Percentiles rank a stretch among this genome's conserved stretches.
Evolutionary conservation across 1,139 yeast genomes (phyloP).

Genomic region (Candida sojae): DNA sequence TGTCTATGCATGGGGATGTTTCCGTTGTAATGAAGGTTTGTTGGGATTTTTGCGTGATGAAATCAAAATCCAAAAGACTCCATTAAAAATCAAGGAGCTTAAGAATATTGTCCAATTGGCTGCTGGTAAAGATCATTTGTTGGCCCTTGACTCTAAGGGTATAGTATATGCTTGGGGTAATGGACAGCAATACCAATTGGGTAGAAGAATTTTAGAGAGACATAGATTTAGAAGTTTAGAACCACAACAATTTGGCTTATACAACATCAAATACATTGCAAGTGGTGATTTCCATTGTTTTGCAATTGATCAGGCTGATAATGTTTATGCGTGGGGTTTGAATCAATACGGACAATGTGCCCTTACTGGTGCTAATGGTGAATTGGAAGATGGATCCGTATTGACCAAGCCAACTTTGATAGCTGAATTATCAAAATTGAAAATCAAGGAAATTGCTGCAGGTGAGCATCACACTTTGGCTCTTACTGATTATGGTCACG

Average conservation of each 20-base stretch:
- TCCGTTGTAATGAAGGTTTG: conserved; percentile 88
- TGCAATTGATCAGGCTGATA: conserved; percentile 76
- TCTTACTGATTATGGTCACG: conserved; percentile 66
- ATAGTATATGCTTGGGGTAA: conserved; percentile 96
- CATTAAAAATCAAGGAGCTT: conserved; percentile 62
- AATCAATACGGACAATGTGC: conserved; percentile 98
- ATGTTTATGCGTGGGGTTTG: conserved; percentile 88
- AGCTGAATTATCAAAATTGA: conserved; percentile 51
- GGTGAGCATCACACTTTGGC: conserved; percentile 96
- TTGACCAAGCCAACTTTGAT: conserved; percentile 78
- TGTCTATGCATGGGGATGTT: conserved; percentile 97
- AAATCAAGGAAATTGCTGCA: conserved; percentile 69
- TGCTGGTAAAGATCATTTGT: conserved; percentile 87
- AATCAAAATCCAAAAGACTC: conserved; percentile 63
- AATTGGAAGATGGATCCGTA: conserved; percentile 79
- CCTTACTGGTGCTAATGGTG: conserved; percentile 52
- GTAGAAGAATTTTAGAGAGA: conserved; percentile 78
- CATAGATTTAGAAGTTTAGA: conserved; percentile 69
- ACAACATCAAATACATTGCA: conserved; percentile 75
- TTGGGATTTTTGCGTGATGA: conserved; percentile 73
- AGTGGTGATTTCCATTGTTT: conserved; percentile 96
- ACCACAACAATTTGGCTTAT: conserved; percentile 78
- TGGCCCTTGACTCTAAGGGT: conserved; percentile 83
- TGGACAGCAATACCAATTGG: conserved; percentile 90
- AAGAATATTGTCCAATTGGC: conserved; percentile 82